Percentiles rank a stretch among this genome's conserved stretches.
These are phyloP conservation scores for Colletotrichum cordylinicola DNA, from an alignment of 2,329 filamentous ascomycete species.

Conservation along the genomic window DNA sequence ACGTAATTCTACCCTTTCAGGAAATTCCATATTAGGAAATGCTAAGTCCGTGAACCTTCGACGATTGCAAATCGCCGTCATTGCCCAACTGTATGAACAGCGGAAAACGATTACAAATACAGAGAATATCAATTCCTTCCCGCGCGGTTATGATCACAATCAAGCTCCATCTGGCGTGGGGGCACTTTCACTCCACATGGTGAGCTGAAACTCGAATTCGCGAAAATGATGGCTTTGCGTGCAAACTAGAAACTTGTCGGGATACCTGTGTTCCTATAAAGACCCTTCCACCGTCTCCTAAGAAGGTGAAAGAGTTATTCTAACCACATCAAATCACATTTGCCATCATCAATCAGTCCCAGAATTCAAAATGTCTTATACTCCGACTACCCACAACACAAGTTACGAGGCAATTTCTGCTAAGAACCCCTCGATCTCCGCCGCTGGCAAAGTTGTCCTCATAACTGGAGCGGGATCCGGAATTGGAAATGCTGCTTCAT, in stretches of 20 bases:
- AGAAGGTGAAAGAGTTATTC: rapidly evolving
- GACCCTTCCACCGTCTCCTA: background rate
- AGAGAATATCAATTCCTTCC: background rate
- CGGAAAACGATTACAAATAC: background rate
- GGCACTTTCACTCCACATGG: rapidly evolving
- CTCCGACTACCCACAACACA: background rate
- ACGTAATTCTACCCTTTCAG: background rate
- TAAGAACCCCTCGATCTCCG: background rate
- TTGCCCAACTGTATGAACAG: background rate
- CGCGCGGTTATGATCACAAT: rapidly evolving
- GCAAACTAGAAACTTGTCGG: background rate
- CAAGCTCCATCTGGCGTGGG: rapidly evolving
- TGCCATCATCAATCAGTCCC: background rate
- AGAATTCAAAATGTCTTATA: background rate
- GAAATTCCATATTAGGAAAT: background rate
- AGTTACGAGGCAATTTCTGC: background rate
- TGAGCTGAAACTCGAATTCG: rapidly evolving
- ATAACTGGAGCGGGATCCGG: background rate
- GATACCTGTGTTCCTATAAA: rapidly evolving
- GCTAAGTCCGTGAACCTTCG: background rate
- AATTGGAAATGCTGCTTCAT: background rate
- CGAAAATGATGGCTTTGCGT: background rate
- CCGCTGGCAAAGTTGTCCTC: background rate
- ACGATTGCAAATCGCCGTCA: background rate
- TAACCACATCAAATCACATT: rapidly evolving